A percentile compares a stretch with the other conserved stretches of the same genome.
Conservation (phyloP, 805 yeast genomes). For the Saccharomycopsis sp. region DNA sequence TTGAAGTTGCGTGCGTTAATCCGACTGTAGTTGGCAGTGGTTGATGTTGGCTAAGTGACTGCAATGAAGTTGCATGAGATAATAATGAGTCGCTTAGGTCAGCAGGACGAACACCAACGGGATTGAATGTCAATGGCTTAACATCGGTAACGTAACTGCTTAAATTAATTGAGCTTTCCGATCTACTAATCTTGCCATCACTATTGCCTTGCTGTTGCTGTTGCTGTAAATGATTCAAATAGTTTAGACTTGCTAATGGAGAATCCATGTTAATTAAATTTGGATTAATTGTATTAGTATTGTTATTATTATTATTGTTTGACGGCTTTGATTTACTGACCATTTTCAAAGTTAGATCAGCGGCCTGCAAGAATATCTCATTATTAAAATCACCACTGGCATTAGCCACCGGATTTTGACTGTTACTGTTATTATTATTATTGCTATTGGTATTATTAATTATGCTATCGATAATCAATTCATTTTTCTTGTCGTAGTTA, state of each 20-base stretch:
- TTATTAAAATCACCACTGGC: conserved; percentile 4
- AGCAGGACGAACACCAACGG: background rate
- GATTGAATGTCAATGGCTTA: background rate
- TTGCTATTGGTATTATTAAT: background rate
- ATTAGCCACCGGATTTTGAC: background rate
- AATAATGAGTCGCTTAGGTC: background rate
- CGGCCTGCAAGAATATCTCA: conserved; percentile 20
- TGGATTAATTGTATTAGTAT: conserved; percentile 1
- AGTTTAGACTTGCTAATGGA: background rate
- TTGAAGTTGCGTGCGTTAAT: background rate
- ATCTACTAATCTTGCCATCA: conserved; percentile 5
- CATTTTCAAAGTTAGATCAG: conserved; percentile 22
- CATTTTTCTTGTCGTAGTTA: background rate
- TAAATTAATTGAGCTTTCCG: conserved; percentile 11
- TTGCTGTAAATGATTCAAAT: conserved; percentile 5
- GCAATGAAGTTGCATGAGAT: too few relatives aligned
- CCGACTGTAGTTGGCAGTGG: too few relatives aligned
- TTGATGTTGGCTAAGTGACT: background rate
- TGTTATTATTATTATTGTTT: background rate
- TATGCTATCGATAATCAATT: background rate
- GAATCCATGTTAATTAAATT: background rate
- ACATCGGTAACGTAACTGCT: conserved; percentile 4
- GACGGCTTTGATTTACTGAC: conserved; percentile 10
- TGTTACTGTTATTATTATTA: background rate
- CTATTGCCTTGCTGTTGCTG: background rate